Evolutionary conservation across 306 rosid genomes (phyloP), one percentile per base, ranked within the genome.

Genomic region (Prunus mira): DNA sequence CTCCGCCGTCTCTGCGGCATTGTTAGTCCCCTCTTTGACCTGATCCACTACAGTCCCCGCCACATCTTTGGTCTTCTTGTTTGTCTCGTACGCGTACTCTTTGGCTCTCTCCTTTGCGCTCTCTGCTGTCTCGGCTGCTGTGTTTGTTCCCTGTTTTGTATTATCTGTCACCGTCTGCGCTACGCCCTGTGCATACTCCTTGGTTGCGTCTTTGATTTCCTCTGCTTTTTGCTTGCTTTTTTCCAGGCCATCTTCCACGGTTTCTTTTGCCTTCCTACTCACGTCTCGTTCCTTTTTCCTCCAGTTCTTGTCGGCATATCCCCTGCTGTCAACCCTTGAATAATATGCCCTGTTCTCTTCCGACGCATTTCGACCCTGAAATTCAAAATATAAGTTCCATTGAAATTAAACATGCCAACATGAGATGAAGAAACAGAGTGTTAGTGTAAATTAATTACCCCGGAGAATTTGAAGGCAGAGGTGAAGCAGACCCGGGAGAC

Each of bases 401-500:
- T 49, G 17, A 49, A 49, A 49, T 49, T 15, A 60, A 60, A 13
- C 28, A 25, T 13, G 65, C 18, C 54, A 3, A 49, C 54, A 12
- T 14, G 43, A 38, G 43, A 6, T 49, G 14, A 49, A 49, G 54
- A 49, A 12, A 38, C 54, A 13, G 18, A 49, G 6, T 49, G 14
- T 49, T 3, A 1, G 19, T 49, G 17, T 49, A 12, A 49, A 3
- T 12, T 47, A 49, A 22, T 46, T 80, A 93, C 98, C 50, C 81
- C 61, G 17, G 90, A 76, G 19, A 77, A 65, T 77, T 88, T 88
- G 54, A 90, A 84, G 28, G 88, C 82, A 6, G 87, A 66, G 60
- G 72, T 71, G 72, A 88, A 81, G 88, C 86, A 80, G 74, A 91
- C 79, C 49, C 89, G 82, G 4, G 93, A 84, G 56, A 84, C 64